Base-by-base conservation (phyloP, 75 land plant genomes). In the Chamaecyparis obtusa region DNA sequence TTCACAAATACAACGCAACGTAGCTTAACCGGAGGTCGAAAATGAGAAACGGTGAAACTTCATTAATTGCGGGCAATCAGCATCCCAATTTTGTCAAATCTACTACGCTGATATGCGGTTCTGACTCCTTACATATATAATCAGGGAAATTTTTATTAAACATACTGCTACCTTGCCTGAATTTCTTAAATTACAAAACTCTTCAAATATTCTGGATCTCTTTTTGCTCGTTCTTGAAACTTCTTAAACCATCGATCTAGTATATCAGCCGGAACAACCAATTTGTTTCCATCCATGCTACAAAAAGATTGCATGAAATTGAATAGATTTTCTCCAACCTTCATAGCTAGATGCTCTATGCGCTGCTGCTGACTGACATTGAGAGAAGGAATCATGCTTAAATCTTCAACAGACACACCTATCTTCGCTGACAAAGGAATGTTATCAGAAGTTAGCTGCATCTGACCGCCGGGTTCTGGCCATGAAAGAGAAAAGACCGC, bases 251-350 rank as follows among this genome's bases (percentile, higher is more conserved):
- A 98, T 75, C 96, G 88, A 56, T 98, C 97, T 88, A 98, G 57
- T 69, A 98, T 98, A 74, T 98, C 99, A 93, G 94, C 91, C 27
- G 99, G 99, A 60, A 98, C 99, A 13, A 98, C 93, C 57, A 96
- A 88, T 69, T 90, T 93, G 15, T 87, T 86, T 44, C 93, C 96
- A 82, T 98, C 99, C 19, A 91, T 92, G 11, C 94, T 92, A 85
- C 99, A 98, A 84, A 97, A 98, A 15, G 96, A 94, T 90, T 98
- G 99, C 99, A 98, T 98, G 86, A 95, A 98, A 86, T 98, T 98
- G 91, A 98, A 97, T 86, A 98, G 88, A 55, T 94, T 98, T 88
- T 98, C 99, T 44, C 99, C 99, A 9, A 98, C 99, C 87, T 92
- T 93, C 89, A 98, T 15, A 11, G 99, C 99, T 83, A 97, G 86